Base-by-base conservation (phyloP, 495 filamentous ascomycete species). In the Neurospora sp. region DNA sequence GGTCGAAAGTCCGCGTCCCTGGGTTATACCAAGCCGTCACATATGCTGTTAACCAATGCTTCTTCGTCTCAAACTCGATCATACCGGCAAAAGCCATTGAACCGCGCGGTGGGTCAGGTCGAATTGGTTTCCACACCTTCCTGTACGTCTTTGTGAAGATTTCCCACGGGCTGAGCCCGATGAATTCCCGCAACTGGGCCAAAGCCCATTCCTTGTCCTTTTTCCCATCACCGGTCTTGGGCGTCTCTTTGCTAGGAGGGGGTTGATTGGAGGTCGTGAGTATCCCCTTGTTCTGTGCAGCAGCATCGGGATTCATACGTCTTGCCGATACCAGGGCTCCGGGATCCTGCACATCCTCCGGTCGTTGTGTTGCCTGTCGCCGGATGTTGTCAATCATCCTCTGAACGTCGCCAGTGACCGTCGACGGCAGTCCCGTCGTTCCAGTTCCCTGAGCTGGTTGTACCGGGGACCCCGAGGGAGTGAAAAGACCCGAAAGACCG, bases 1-100 rank as follows among this genome's bases (percentile, higher is more conserved):
- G 31, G 69, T 78, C 75, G 16, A 73, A 76, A 3, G 48, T 40
- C 70, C 74, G 75, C 2, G 75, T 76, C 39, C 72, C 75, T 0
- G 80, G 78, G 48, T 81, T 75, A 40, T 77, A 83, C 77, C 80
- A 83, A 8, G 40, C 75, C 59, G 72, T 1, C 0, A 76, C 78
- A 44, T 82, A 81, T 16, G 84, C 22, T 3, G 76, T 76, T 22
- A 84, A 16, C 31, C 72, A 70, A 8, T 74, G 90, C 69, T 82
- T 87, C 0, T 86, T 78, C 1, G 91, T 89, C 39, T 85, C 82
- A 2, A 95, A 68, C 70, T 91, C 90, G 0, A 96, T 86, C 2
- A 92, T 81, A 1, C 93, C 93, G 22, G 81, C 81, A 27, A 95
- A 83, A 18, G 87, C 79, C 69, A 94, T 87, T 35, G 85, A 85